Evolutionary conservation across 148 eudicot species (phyloP), one percentile per base, ranked within the genome.

Genomic region (Selenicereus undatus): DNA sequence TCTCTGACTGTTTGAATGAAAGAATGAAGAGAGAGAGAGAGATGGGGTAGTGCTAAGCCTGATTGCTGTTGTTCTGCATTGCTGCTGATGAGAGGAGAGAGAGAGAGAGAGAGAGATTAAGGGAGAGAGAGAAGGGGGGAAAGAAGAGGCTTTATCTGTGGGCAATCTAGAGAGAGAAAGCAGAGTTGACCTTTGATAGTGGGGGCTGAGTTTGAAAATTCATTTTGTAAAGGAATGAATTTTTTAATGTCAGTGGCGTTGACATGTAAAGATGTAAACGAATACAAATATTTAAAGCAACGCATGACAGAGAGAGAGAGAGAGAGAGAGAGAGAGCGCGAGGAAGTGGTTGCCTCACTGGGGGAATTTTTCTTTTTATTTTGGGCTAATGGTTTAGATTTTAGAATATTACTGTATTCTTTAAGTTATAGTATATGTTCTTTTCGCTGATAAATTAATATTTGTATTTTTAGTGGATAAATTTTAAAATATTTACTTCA

Each of bases 231-330:
- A 8, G 42, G 3, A 32, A 32, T 32, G 32, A 32, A 2, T 32
- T 71, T 80, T 70, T 14, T 56, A 75, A 75, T 80, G 80, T 83
- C 26, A 82, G 83, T 80, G 83, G 77, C 83, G 83, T 84, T 84
- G 86, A 84, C 86, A 84, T 84, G 80, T 76, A 80, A 71, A 62
- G 75, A 66, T 58, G 45, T 9, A 24, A 76, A 45, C 56, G 73
- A 69, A 54, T 75, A 76, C 75, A 52, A 76, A 76, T 71, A 78
- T 27, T 45, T 17, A 71, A 35, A 16, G 27, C n/a, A 52, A 60
- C 26, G 68, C n/a, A 66, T 9, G 21, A 72, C 2, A 18, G 74
- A 12, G 45, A 16, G 45, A 7, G 43, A 39, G 48, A 17, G 48
- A 14, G 11, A 12, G 22, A 18, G 74, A 12, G 45, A 16, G 45